phyloP scores from a whole-genome alignment of 2,329 filamentous ascomycete species.

The Aspergillus pseudoviridinutans region DNA sequence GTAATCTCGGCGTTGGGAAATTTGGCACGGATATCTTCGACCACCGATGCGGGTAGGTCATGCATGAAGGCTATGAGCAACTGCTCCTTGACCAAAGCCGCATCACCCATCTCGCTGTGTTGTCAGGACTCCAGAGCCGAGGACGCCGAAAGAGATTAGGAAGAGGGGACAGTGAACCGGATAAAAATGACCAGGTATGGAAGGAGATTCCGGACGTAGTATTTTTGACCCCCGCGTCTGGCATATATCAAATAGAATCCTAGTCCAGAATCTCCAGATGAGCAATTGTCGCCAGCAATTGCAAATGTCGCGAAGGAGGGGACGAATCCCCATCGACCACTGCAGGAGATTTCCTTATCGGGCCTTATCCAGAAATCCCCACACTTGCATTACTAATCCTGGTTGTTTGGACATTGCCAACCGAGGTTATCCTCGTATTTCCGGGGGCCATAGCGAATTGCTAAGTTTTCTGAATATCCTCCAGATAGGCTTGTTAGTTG shows the following conservation, averaged over 20 bases:
- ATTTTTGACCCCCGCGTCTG: neutral
- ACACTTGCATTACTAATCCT: neutral
- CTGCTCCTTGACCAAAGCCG: constrained; percentile 12
- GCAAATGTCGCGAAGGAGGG: neutral
- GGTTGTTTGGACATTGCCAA: no score
- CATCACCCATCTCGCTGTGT: constrained; percentile 21
- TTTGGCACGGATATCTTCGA: constrained; percentile 15
- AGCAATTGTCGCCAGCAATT: neutral
- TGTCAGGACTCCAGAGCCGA: neutral
- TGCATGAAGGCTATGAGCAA: constrained; percentile 21
- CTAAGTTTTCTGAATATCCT: no score
- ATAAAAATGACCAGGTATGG: neutral
- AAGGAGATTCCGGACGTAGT: neutral
- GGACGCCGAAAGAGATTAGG: neutral
- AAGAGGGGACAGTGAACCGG: neutral
- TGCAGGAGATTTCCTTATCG: neutral
- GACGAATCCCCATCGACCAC: neutral
- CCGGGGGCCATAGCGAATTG: no score
- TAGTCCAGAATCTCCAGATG: neutral
- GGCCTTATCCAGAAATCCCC: neutral
- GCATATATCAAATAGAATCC: no score
- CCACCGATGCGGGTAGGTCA: constrained; percentile 12
- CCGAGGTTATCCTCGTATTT: neutral
- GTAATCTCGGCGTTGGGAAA: constrained; percentile 22
- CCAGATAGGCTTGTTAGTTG: no score